phyloP scores from a whole-genome alignment of 2,329 filamentous ascomycete species.

The Fusarium verrucosum region DNA sequence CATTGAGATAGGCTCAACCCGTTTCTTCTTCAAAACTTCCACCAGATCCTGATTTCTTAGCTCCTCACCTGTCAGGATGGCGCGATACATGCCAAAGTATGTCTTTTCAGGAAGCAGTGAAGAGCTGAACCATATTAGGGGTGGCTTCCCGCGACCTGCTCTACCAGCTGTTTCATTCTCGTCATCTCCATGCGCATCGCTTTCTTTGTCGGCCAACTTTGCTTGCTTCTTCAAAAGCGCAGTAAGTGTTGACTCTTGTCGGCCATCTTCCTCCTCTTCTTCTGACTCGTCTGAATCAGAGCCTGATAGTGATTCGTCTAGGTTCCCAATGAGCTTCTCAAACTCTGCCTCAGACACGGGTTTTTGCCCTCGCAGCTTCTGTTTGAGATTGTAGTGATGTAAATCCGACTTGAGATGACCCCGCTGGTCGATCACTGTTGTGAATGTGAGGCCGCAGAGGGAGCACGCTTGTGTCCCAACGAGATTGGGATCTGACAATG shows the following conservation, averaged over 20 bases:
- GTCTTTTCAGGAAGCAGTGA: slow-evolving; percentile 77
- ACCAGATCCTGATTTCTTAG: slow-evolving; percentile 69
- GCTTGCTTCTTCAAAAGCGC: slow-evolving; percentile 85
- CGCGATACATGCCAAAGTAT: slow-evolving; percentile 86
- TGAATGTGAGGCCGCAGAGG: slow-evolving; percentile 78
- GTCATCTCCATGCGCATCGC: slow-evolving; percentile 59
- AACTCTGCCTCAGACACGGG: slow-evolving; percentile 85
- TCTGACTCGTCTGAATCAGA: slow-evolving; percentile 80
- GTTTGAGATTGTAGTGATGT: slow-evolving; percentile 94
- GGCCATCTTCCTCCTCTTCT: slow-evolving; percentile 66
- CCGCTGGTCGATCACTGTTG: slow-evolving; percentile 80
- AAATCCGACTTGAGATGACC: slow-evolving; percentile 89
- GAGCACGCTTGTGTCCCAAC: slow-evolving; percentile 79
- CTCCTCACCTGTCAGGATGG: slow-evolving; percentile 79
- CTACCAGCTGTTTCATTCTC: slow-evolving; percentile 55
- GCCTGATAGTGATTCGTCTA: slow-evolving; percentile 93
- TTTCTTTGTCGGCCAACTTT: slow-evolving; percentile 67
- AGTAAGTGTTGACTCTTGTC: slow-evolving; percentile 75
- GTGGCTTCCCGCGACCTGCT: slow-evolving; percentile 71
- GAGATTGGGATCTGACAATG: slow-evolving; percentile 51
- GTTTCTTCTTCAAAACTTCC: slow-evolving; percentile 77
- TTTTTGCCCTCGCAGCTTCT: slow-evolving; percentile 78
- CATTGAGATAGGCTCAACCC: slow-evolving; percentile 70
- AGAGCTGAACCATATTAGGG: slow-evolving; percentile 86
- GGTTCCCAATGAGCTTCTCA: slow-evolving; percentile 81